Conservation (phyloP, 202 grass and related monocot genomes). For the Alloteropsis angusta region DNA sequence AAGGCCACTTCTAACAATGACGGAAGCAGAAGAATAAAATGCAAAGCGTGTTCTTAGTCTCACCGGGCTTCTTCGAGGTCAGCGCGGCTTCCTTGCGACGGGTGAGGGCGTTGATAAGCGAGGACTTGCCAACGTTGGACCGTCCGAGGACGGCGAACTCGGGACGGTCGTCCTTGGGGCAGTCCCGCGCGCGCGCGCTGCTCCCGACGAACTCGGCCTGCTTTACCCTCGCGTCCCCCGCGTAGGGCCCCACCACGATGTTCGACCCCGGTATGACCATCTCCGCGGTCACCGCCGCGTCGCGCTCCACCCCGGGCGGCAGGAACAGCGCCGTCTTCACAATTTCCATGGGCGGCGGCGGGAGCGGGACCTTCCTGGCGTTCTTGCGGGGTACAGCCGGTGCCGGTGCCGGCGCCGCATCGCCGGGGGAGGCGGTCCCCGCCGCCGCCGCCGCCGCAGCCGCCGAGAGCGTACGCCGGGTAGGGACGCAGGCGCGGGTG, state of each 20-base stretch:
- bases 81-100: conserved; percentile 84
- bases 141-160: conserved; percentile 82
- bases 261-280: conserved; percentile 78
- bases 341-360: not conserved
- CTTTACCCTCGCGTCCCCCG: conserved; percentile 65
- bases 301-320: conserved; percentile 52
- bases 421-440: not conserved
- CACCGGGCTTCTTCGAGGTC: conserved; percentile 92
- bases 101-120: conserved; percentile 77
- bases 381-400: conserved; percentile 3
- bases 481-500: not conserved
- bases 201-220: conserved; percentile 65
- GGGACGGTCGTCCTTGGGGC: conserved; percentile 73
- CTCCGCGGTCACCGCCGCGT: conserved; percentile 24
- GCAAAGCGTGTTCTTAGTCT: not conserved
- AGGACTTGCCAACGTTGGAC: conserved; percentile 94
- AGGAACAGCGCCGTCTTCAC: conserved; percentile 57
- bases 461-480: conserved; percentile 7
- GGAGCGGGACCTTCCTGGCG: not conserved
- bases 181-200: conserved; percentile 64
- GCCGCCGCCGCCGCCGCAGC: not conserved
- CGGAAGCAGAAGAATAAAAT: not conserved
- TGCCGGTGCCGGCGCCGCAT: not conserved
- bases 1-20: not conserved
- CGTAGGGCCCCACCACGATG: conserved; percentile 81